Conservation (phyloP, 2,329 filamentous ascomycete genomes). For the Ceratocystis cubensis region DNA sequence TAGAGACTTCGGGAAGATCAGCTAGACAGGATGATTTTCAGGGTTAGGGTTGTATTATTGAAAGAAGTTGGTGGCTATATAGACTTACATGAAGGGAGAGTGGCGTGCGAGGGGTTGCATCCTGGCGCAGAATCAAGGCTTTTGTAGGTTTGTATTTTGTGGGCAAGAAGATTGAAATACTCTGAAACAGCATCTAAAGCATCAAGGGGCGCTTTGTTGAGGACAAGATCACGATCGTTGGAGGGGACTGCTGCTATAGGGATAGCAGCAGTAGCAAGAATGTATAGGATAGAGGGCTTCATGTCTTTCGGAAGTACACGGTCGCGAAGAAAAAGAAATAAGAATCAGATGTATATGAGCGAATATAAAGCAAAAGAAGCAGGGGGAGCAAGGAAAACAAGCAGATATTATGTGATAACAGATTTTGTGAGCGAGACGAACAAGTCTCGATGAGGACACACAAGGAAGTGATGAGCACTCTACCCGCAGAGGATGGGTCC, state of each 20-base stretch:
- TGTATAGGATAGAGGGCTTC: constrained; percentile 32
- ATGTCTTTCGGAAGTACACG: background rate
- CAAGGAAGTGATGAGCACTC: background rate
- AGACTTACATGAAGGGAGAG: constrained; percentile 38
- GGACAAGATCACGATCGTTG: constrained; percentile 34
- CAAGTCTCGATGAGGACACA: background rate
- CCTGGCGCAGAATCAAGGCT: constrained; percentile 31
- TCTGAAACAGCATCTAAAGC: constrained; percentile 39
- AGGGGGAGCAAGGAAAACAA: background rate
- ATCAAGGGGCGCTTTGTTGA: constrained; percentile 30
- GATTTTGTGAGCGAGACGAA: background rate
- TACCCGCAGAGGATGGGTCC: background rate
- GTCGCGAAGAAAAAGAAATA: background rate
- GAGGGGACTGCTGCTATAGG: constrained; percentile 36
- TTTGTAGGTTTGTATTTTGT: constrained; percentile 40
- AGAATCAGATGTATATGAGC: background rate
- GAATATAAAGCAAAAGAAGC: background rate
- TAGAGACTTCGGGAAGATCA: constrained; percentile 46
- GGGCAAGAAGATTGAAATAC: constrained; percentile 49
- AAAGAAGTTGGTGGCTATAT: background rate
- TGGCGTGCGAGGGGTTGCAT: constrained; percentile 44
- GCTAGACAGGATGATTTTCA: constrained; percentile 21
- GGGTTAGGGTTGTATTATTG: background rate
- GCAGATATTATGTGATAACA: constrained; percentile 4
- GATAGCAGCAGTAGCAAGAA: constrained; percentile 26